These are phyloP conservation scores for Cubamyces lactineus DNA, from an alignment of 768 basidiomycete genomes.

Conservation along the genomic window DNA sequence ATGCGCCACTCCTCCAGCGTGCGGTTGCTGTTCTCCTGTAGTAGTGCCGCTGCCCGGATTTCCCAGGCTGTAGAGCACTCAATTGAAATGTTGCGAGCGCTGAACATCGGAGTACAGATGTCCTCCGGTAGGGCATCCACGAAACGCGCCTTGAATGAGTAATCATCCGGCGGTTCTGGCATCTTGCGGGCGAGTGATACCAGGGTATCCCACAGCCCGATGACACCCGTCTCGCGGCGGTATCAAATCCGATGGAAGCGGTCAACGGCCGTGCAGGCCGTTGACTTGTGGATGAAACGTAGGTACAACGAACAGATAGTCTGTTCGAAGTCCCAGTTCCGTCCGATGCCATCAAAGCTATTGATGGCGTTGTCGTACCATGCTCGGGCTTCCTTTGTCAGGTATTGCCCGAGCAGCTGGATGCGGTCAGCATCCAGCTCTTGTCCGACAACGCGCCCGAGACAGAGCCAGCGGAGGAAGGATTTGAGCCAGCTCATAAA, in stretches of 20 bases:
- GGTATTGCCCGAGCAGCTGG: neutral
- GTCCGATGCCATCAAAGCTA: neutral
- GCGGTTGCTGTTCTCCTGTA: neutral
- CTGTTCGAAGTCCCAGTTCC: neutral
- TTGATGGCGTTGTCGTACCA: conserved; percentile 5
- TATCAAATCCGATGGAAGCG: neutral
- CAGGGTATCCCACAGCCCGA: neutral
- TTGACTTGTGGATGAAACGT: conserved; percentile 1
- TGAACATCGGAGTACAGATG: neutral
- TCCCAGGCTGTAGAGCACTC: neutral
- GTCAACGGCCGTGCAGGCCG: neutral
- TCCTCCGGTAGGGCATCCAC: neutral
- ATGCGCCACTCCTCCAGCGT: neutral
- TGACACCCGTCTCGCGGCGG: neutral
- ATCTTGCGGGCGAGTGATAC: neutral
- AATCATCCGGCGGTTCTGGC: neutral
- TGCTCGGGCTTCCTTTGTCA: neutral
- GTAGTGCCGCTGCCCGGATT: neutral
- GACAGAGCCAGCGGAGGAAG: neutral
- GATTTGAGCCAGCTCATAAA: neutral
- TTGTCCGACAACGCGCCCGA: neutral
- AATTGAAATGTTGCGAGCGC: neutral
- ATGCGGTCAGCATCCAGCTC: conserved; percentile 3
- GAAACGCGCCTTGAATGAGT: neutral
- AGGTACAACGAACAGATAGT: neutral